Conservation (phyloP, 306 rosid genomes). For the Senna tora region DNA sequence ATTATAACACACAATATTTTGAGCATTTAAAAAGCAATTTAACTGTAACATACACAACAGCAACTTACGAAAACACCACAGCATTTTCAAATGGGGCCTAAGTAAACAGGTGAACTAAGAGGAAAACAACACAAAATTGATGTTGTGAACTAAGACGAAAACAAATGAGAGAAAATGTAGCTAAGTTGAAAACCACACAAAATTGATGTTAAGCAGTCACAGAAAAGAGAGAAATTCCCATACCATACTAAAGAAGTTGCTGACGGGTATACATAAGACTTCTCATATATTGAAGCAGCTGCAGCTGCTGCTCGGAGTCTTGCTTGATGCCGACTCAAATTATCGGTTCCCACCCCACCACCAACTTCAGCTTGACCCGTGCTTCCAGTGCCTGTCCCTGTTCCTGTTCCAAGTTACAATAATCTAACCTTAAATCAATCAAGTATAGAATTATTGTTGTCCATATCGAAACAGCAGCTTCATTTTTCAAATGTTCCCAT, state of each 20-base stretch:
- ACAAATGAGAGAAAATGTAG: conserved; percentile 19
- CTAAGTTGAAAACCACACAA: neutral
- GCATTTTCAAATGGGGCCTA: neutral
- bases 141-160: conserved; percentile 1
- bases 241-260: conserved; percentile 77
- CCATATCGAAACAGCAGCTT: conserved; percentile 9
- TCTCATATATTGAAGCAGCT: conserved; percentile 91
- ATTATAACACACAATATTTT: no score
- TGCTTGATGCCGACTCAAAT: conserved; percentile 73
- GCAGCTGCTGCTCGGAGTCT: conserved; percentile 95
- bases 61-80: neutral
- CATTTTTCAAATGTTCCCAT: conserved; percentile 6
- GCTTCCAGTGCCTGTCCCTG: conserved; percentile 60
- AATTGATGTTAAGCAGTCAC: conserved; percentile 13
- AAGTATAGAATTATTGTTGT: no score
- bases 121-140: neutral
- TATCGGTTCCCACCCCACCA: conserved; percentile 53
- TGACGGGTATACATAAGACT: conserved; percentile 69
- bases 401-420: conserved; percentile 44
- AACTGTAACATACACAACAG: neutral
- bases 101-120: conserved; percentile 2
- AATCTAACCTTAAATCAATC: conserved; percentile 7
- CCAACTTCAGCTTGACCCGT: conserved; percentile 58
- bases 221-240: conserved; percentile 26
- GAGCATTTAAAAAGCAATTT: neutral